Evolutionary conservation across 1,284 basidiomycete genomes (phyloP).

Genomic region (Papiliotrema terrestris): DNA sequence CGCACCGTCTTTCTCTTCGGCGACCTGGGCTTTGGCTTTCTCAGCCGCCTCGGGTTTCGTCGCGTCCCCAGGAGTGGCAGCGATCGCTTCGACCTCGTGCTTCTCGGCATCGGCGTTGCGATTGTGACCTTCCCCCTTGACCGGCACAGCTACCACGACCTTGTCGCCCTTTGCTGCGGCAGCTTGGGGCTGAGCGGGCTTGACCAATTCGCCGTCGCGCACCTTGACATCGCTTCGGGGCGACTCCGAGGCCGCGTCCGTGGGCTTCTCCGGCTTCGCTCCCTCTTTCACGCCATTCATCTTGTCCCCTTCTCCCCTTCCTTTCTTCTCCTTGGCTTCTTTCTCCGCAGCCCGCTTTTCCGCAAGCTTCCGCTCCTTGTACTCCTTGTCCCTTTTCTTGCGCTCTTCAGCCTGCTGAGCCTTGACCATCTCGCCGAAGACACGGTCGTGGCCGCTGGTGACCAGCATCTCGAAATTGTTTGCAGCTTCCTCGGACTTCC

Average conservation of each 20-base stretch:
- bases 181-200: conserved; percentile 4
- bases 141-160: conserved; percentile 1
- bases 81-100: conserved; percentile 8
- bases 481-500: conserved; percentile 22
- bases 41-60: conserved; percentile 1
- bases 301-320: conserved; percentile 2
- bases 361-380: conserved; percentile 51
- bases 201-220: conserved; percentile 1
- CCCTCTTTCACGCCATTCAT: conserved; percentile 14
- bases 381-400: conserved; percentile 49
- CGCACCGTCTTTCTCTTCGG: neutral
- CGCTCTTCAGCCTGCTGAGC: conserved; percentile 61
- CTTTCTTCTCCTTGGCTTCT: conserved; percentile 6
- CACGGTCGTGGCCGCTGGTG: conserved; percentile 26
- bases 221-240: conserved; percentile 5
- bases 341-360: conserved; percentile 51
- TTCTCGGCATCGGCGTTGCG: neutral
- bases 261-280: conserved; percentile 8
- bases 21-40: neutral
- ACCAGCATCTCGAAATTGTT: conserved; percentile 31
- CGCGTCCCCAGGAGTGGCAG: conserved; percentile 4
- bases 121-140: neutral
- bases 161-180: conserved; percentile 5
- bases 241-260: neutral
- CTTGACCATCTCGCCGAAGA: conserved; percentile 55